Conservation (phyloP, 495 filamentous ascomycete species). For the Opeltia flavorubescens region DNA sequence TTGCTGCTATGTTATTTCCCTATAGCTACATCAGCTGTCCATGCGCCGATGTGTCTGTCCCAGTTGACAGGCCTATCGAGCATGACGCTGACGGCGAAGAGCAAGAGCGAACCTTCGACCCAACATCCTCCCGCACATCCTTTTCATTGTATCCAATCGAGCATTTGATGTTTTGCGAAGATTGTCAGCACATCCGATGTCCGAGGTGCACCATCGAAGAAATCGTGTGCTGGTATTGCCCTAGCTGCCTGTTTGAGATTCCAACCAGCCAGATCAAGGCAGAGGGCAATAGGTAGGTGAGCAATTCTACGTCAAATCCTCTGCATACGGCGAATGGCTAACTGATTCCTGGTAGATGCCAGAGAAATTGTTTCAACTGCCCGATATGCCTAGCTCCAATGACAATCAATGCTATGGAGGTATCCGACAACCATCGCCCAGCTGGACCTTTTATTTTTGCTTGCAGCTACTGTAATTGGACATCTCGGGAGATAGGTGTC, state of each 20-base stretch:
- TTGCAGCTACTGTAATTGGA: conserved; percentile 88
- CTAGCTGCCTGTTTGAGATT: conserved; percentile 91
- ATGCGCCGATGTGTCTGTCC: conserved; percentile 45
- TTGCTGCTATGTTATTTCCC: conserved; percentile 55
- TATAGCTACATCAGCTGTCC: conserved; percentile 90
- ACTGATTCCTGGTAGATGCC: conserved; percentile 47
- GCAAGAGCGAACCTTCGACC: conserved; percentile 74
- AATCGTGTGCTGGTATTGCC: conserved; percentile 86
- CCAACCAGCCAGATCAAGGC: conserved; percentile 77
- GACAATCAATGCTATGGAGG: conserved; percentile 51
- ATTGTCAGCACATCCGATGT: conserved; percentile 91
- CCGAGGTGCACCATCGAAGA: conserved; percentile 85
- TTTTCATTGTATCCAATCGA: conserved; percentile 90
- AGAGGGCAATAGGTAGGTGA: conserved; percentile 76
- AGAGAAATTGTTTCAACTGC: conserved; percentile 88
- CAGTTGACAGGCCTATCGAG: conserved; percentile 16
- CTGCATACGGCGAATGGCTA: not conserved
- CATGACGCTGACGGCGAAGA: conserved; percentile 40
- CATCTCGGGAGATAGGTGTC: conserved; percentile 73
- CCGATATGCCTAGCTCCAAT: conserved; percentile 77
- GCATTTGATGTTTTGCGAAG: conserved; percentile 87
- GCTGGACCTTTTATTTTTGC: conserved; percentile 62
- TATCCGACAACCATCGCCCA: conserved; percentile 22
- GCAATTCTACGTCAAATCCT: conserved; percentile 3
- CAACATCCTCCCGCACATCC: conserved; percentile 65